Conservation (phyloP, 257 asterid genomes). For the Solanum boliviense region DNA sequence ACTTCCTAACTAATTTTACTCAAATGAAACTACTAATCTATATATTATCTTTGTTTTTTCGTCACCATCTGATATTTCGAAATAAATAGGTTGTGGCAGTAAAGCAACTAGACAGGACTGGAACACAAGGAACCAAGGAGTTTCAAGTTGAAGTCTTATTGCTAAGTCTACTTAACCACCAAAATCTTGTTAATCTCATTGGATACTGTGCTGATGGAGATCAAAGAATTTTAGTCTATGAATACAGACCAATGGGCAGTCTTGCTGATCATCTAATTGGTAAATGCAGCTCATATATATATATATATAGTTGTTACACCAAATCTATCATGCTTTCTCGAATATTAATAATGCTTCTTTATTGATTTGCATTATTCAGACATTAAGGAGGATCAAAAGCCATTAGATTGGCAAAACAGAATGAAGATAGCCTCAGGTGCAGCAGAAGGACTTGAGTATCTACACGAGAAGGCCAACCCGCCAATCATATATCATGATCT, state of each 20-base stretch:
- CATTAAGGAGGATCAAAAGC: slow-evolving; percentile 24
- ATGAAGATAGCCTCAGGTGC: slow-evolving; percentile 65
- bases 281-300: slow-evolving; percentile 11
- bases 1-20: neutral
- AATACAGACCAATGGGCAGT: slow-evolving; percentile 59
- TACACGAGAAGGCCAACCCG: slow-evolving; percentile 78
- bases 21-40: neutral
- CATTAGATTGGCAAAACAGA: slow-evolving; percentile 61
- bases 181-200: slow-evolving; percentile 51
- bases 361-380: slow-evolving; percentile 23
- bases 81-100: slow-evolving; percentile 52
- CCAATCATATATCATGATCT: slow-evolving; percentile 67
- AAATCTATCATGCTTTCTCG: neutral
- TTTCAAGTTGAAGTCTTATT: slow-evolving; percentile 51
- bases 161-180: slow-evolving; percentile 68
- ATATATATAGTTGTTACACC: neutral
- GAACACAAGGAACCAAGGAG: slow-evolving; percentile 59
- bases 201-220: slow-evolving; percentile 99
- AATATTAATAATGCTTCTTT: neutral
- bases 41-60: neutral
- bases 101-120: slow-evolving; percentile 78
- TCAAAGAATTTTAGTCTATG: slow-evolving; percentile 84
- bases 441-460: slow-evolving; percentile 74
- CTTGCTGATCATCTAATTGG: slow-evolving; percentile 50
- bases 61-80: neutral